These are phyloP conservation scores for Massariosphaeria phaeospora DNA, from an alignment of 495 filamentous ascomycete genomes.

Conservation along the genomic window DNA sequence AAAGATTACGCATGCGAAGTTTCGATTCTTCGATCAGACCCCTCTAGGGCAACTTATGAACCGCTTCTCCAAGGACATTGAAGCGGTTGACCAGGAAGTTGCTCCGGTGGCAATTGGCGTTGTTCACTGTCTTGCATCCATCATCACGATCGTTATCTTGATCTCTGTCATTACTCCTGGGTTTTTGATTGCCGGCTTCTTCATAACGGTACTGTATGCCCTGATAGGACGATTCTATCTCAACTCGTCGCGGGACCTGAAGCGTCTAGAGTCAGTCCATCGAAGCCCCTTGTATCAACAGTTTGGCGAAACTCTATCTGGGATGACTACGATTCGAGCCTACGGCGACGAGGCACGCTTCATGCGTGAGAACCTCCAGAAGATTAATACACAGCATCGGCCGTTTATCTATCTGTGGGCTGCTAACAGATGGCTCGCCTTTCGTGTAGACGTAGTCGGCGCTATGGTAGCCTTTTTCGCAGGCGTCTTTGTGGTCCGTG, in stretches of 20 bases:
- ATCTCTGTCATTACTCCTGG: slow-evolving; percentile 89
- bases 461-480: slow-evolving; percentile 93
- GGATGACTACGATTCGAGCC: slow-evolving; percentile 95
- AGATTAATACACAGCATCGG: slow-evolving; percentile 84
- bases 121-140: slow-evolving; percentile 63
- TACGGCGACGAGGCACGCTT: slow-evolving; percentile 94
- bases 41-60: slow-evolving; percentile 98
- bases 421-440: slow-evolving; percentile 93
- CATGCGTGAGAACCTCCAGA: slow-evolving; percentile 82
- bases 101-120: slow-evolving; percentile 81
- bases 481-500: slow-evolving; percentile 82
- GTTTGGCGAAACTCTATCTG: slow-evolving; percentile 92
- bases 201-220: slow-evolving; percentile 79
- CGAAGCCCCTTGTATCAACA: slow-evolving; percentile 95
- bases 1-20: slow-evolving; percentile 78
- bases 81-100: slow-evolving; percentile 93
- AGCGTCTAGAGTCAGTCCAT: slow-evolving; percentile 90
- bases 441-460: slow-evolving; percentile 85
- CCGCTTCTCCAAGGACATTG: slow-evolving; percentile 94
- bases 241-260: slow-evolving; percentile 85
- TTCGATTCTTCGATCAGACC: slow-evolving; percentile 97
- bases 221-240: slow-evolving; percentile 84
- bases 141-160: slow-evolving; percentile 84
- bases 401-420: slow-evolving; percentile 97
- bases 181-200: slow-evolving; percentile 80